Evolutionary conservation across 768 basidiomycete species (phyloP).

Genomic region (Psilocybe cubensis): DNA sequence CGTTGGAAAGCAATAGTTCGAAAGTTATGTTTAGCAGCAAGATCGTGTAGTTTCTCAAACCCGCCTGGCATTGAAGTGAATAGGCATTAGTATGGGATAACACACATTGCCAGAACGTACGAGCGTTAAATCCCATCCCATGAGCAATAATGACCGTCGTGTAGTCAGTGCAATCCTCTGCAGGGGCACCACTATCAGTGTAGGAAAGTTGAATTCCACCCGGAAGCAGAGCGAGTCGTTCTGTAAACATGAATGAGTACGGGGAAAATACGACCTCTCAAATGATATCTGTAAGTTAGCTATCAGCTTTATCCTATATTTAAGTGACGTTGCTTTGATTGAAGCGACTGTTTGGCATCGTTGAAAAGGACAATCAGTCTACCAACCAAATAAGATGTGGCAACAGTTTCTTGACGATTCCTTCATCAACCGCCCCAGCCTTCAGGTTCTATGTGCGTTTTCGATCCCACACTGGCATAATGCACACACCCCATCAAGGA

Average conservation of each 20-base stretch:
- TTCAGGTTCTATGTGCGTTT: too few relatives aligned
- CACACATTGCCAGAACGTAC: background rate
- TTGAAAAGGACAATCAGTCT: too few relatives aligned
- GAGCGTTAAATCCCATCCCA: background rate
- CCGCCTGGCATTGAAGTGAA: conserved; percentile 1
- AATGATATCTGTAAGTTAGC: too few relatives aligned
- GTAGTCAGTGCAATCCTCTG: background rate
- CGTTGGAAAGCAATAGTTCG: conserved; percentile 33
- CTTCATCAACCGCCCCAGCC: too few relatives aligned
- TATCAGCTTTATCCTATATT: too few relatives aligned
- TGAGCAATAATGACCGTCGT: background rate
- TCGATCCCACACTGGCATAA: too few relatives aligned
- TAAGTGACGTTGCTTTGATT: too few relatives aligned
- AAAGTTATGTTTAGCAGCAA: conserved; percentile 26
- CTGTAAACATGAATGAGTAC: background rate
- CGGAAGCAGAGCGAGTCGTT: background rate
- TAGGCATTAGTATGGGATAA: background rate
- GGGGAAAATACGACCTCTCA: too few relatives aligned
- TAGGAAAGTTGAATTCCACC: background rate
- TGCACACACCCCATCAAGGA: too few relatives aligned
- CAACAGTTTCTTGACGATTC: too few relatives aligned
- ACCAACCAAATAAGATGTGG: too few relatives aligned
- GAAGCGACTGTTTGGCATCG: too few relatives aligned
- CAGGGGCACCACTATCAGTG: background rate
- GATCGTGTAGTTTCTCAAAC: conserved; percentile 24